phyloP scores from a whole-genome alignment of 352 stramenopile species.

The Phytopythium mirpurense region DNA sequence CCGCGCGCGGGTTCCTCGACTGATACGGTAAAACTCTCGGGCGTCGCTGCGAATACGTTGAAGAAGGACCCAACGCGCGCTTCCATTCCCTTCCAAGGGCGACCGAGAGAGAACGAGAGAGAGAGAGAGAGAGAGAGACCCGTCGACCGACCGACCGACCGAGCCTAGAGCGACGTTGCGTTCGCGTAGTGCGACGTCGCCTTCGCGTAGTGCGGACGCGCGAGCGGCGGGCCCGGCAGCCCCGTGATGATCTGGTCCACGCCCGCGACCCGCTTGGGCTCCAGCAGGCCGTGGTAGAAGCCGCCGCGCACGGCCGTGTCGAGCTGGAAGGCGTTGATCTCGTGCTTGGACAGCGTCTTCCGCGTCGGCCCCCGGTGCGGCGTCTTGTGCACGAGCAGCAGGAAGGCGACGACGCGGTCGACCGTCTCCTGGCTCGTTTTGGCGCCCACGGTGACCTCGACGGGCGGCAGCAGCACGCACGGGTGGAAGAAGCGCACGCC shows the following conservation, averaged over 20 bases:
- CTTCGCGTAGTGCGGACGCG: too few species aligned
- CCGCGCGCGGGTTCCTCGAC: too few species aligned
- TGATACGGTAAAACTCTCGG: too few species aligned
- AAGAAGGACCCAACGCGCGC: too few species aligned
- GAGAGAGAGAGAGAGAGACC: too few species aligned
- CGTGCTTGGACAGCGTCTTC: conserved; percentile 46
- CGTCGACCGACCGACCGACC: too few species aligned
- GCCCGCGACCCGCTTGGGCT: conserved; percentile 29
- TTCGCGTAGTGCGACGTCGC: conserved; percentile 21
- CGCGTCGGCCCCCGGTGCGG: conserved; percentile 58
- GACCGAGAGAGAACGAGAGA: too few species aligned
- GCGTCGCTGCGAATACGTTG: too few species aligned
- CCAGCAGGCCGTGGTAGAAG: conserved; percentile 61
- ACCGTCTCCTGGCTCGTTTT: conserved; percentile 35
- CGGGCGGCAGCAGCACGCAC: conserved; percentile 53
- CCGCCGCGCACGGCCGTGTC: conserved; percentile 45
- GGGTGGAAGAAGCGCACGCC: conserved; percentile 74
- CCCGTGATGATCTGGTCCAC: conserved; percentile 40
- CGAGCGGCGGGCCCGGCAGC: conserved; percentile 31
- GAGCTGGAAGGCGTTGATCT: conserved; percentile 61
- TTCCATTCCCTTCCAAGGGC: too few species aligned
- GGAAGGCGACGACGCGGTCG: conserved; percentile 35
- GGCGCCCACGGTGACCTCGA: conserved; percentile 45
- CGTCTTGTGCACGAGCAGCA: conserved; percentile 49
- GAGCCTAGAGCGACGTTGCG: conserved; percentile 32